Conservation (phyloP, 768 basidiomycete species). For the Amylocystis lapponica region DNA sequence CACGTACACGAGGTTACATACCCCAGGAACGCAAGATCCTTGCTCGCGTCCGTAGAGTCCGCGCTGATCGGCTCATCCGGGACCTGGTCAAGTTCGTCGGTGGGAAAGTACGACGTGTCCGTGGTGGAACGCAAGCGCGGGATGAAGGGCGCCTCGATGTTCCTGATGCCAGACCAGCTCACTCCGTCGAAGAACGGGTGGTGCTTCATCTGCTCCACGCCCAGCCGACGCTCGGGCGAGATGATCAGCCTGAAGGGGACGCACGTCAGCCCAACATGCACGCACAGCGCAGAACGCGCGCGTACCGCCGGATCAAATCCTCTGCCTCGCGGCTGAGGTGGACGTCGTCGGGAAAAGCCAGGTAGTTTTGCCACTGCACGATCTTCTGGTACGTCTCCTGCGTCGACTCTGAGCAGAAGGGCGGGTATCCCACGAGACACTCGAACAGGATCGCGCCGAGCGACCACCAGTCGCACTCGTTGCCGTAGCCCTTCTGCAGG, state of each 20-base stretch:
- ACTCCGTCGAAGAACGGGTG: slow-evolving; percentile 96
- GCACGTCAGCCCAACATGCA: too few relatives aligned
- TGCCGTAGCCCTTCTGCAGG: slow-evolving; percentile 93
- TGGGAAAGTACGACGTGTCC: slow-evolving; percentile 98
- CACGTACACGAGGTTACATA: slow-evolving; percentile 20
- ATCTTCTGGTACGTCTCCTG: slow-evolving; percentile 99
- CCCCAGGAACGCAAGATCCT: slow-evolving; percentile 57
- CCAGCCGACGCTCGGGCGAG: slow-evolving; percentile 71
- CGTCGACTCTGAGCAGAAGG: slow-evolving; percentile 94
- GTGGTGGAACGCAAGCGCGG: slow-evolving; percentile 90
- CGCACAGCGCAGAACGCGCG: slow-evolving; percentile 16
- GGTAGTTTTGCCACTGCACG: slow-evolving; percentile 85
- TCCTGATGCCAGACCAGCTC: slow-evolving; percentile 83
- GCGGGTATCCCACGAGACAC: slow-evolving; percentile 94
- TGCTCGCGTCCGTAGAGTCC: slow-evolving; percentile 38
- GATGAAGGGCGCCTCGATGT: slow-evolving; percentile 94
- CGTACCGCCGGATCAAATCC: slow-evolving; percentile 78
- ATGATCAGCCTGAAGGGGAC: slow-evolving; percentile 63
- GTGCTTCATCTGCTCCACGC: slow-evolving; percentile 80
- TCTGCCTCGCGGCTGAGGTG: slow-evolving; percentile 89
- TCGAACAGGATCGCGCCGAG: slow-evolving; percentile 99
- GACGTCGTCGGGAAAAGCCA: slow-evolving; percentile 91
- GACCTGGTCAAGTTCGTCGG: slow-evolving; percentile 84
- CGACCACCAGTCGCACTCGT: slow-evolving; percentile 99
- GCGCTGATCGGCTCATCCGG: slow-evolving; percentile 39